Evolutionary conservation across 306 rosid species (phyloP).

Genomic region (Nissolia schottii): DNA sequence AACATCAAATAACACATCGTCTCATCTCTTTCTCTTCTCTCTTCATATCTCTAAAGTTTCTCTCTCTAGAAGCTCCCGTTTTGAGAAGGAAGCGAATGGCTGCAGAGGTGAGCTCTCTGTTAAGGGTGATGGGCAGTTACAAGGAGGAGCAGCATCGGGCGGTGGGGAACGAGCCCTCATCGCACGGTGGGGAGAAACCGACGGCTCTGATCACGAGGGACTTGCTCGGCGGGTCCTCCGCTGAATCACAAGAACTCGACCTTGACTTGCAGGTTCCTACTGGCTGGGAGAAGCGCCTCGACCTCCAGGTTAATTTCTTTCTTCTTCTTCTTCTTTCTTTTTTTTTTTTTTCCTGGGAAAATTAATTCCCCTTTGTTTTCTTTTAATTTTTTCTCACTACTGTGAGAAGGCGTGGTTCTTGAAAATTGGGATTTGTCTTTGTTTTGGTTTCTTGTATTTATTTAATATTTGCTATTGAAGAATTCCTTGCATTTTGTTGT

Average conservation of each 20-base stretch:
- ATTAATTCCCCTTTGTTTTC: neutral
- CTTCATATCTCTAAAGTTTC: neutral
- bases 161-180: slow-evolving; percentile 43
- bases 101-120: slow-evolving; percentile 74
- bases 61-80: slow-evolving; percentile 2
- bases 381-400: neutral
- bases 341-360: slow-evolving; percentile 30
- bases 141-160: slow-evolving; percentile 73
- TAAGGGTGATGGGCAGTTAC: slow-evolving; percentile 53
- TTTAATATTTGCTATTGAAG: neutral
- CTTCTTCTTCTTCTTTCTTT: slow-evolving; percentile 18
- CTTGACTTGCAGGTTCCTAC: slow-evolving; percentile 89
- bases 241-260: slow-evolving; percentile 87
- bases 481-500: neutral
- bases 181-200: slow-evolving; percentile 55
- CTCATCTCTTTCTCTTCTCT: neutral
- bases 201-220: slow-evolving; percentile 81
- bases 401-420: neutral
- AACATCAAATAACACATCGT: neutral
- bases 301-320: slow-evolving; percentile 79
- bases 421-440: neutral
- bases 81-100: slow-evolving; percentile 51
- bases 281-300: slow-evolving; percentile 93
- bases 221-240: slow-evolving; percentile 69
- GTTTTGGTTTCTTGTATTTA: neutral